A percentile compares a stretch with the other conserved stretches of the same genome.
phyloP scores from a whole-genome alignment of 257 asterid genomes.

The Cynanchum wilfordii region DNA sequence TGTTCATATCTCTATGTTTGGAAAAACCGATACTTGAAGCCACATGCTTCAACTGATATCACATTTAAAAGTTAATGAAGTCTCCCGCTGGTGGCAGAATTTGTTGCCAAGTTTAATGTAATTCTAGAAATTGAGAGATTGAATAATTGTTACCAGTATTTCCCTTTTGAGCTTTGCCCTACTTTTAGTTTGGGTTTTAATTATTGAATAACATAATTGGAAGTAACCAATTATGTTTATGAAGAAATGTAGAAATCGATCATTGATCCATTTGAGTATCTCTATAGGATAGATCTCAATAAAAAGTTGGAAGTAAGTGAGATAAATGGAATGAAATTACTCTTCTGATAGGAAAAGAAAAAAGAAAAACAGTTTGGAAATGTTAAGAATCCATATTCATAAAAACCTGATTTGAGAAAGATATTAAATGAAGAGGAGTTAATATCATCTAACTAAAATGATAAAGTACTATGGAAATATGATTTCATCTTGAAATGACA shows the following conservation, averaged over 20 bases:
- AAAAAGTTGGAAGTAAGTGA: too few species aligned
- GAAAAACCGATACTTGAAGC: neutral
- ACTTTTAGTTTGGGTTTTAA: neutral
- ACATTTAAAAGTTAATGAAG: neutral
- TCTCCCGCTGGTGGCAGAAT: conserved; percentile 1
- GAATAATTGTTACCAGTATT: neutral
- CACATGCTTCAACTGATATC: neutral
- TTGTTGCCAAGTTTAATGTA: neutral
- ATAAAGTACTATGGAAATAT: neutral
- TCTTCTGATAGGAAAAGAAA: too few species aligned
- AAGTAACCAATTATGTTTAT: neutral
- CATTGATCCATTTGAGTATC: neutral
- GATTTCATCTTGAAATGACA: neutral
- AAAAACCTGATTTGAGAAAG: too few species aligned
- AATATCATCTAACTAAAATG: neutral
- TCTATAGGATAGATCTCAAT: neutral
- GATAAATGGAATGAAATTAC: too few species aligned
- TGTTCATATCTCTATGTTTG: neutral
- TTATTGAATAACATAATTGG: neutral
- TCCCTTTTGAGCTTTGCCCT: neutral
- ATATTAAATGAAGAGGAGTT: too few species aligned
- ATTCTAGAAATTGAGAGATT: neutral
- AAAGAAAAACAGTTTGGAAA: too few species aligned
- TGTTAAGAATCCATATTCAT: too few species aligned
- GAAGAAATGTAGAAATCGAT: neutral